Evolutionary conservation across 1,284 basidiomycete genomes (phyloP), one percentile per base, ranked within the genome.

Genomic region (Wallemia ichthyophaga): DNA sequence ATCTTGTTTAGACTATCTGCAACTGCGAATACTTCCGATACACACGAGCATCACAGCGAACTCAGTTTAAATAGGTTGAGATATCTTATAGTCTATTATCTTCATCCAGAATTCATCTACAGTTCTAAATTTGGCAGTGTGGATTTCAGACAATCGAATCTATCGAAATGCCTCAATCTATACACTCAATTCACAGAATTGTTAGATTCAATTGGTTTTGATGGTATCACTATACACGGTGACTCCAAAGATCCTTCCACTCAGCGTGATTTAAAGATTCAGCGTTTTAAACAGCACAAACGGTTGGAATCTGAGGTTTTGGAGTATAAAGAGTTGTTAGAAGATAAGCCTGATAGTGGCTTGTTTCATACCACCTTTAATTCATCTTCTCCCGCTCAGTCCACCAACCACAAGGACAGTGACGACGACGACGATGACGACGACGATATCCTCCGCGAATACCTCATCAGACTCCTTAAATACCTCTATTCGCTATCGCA

Each of bases 251-350:
- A 91, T 69, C 76, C 81, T 19, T 75, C 77, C 0, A 76, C 75
- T 66, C 75, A 82, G 59, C 72, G 89, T 63, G 86, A 91, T 62
- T 68, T 80, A 33, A 95, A 92, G 72, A 91, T 95, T 63, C 78
- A 77, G 62, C 87, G 89, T 67, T 92, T 79, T 68, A 79, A 79
- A 68, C 76, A 78, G 60, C 85, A 91, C 69, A 91, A 85, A 68
- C 81, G 85, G 59, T 70, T 91, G 27, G 75, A 77, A 59, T 3
- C 37, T 48, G 5, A 48, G n/a, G n/a, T 48, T 3, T 70, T 72
- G 27, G 75, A 75, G 60, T 78, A 92, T 25, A 75, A 85, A 68
- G 85, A 83, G 61, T 58, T 71, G 64, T 33, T 23, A 13, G 13
- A 27, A 24, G 27, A 23, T 26, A 23, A 32, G 21, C 26, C 60